Evolutionary conservation across 352 stramenopile genomes (phyloP).

Genomic region (Globisporangium splendens): DNA sequence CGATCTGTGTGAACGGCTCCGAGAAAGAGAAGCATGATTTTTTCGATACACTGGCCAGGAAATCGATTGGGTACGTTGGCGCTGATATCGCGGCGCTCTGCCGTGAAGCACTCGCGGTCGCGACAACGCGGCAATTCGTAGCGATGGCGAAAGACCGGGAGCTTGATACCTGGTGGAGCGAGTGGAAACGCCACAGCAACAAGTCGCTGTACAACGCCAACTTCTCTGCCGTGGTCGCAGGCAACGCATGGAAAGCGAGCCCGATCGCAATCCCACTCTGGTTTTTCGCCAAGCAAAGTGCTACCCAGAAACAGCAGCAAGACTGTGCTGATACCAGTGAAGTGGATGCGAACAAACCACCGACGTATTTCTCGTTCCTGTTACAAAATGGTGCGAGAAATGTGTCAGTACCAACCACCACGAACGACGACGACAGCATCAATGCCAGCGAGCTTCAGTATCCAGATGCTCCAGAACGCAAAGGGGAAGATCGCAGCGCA

Average conservation of each 20-base stretch:
- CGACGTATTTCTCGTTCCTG: slow-evolving; percentile 43
- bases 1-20: slow-evolving; percentile 18
- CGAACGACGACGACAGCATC: background rate
- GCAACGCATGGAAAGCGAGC: slow-evolving; percentile 54
- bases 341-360: background rate
- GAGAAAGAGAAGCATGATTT: slow-evolving; percentile 23
- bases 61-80: slow-evolving; percentile 73
- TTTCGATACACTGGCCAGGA: slow-evolving; percentile 32
- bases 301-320: slow-evolving; percentile 1
- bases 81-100: slow-evolving; percentile 79
- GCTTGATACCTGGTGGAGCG: slow-evolving; percentile 52
- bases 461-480: background rate
- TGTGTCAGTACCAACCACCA: background rate
- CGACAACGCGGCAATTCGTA: slow-evolving; percentile 62
- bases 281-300: slow-evolving; percentile 46
- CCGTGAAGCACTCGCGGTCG: slow-evolving; percentile 65
- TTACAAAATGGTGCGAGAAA: slow-evolving; percentile 13
- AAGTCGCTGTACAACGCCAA: slow-evolving; percentile 34
- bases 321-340: background rate
- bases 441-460: slow-evolving; percentile 1
- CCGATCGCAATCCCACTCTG: slow-evolving; percentile 64
- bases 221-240: slow-evolving; percentile 40
- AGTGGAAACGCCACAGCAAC: slow-evolving; percentile 42
- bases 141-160: slow-evolving; percentile 43
- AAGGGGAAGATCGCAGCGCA: background rate